Conservation (phyloP, 208 protist species). For the Eutreptiella sp. region DNA sequence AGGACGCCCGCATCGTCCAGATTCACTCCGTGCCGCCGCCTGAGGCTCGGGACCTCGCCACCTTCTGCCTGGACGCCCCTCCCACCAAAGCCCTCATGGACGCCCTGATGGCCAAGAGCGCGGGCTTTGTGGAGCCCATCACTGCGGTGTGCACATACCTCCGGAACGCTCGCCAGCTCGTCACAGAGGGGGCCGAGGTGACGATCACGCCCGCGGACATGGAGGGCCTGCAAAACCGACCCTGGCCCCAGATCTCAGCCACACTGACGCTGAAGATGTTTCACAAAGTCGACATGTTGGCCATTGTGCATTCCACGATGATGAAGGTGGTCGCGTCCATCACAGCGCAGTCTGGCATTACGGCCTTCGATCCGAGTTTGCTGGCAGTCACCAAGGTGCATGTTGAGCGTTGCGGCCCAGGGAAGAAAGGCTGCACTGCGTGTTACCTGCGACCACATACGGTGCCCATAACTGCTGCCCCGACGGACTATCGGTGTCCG, state of each 20-base stretch:
- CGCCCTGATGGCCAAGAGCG: no score
- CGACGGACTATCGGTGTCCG: no score
- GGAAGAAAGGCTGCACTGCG: no score
- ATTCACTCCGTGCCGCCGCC: background rate
- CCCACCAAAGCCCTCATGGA: background rate
- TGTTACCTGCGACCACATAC: no score
- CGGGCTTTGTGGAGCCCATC: background rate
- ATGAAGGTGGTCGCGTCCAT: background rate
- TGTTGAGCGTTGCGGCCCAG: no score
- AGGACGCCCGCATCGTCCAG: background rate
- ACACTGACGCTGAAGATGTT: background rate
- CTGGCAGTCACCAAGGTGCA: background rate
- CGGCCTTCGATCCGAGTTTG: background rate
- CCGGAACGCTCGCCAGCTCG: no score
- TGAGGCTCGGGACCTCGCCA: background rate
- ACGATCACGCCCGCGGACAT: background rate
- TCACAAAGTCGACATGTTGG: background rate
- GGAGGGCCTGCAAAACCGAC: background rate
- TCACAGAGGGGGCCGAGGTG: no score
- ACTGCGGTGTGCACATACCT: no score
- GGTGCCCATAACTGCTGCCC: no score
- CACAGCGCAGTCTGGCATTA: background rate
- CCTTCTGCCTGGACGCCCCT: background rate
- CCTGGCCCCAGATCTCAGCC: background rate
- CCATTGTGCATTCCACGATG: background rate